Conservation (phyloP, 495 filamentous ascomycete species). For the Penicillium pancosmium region DNA sequence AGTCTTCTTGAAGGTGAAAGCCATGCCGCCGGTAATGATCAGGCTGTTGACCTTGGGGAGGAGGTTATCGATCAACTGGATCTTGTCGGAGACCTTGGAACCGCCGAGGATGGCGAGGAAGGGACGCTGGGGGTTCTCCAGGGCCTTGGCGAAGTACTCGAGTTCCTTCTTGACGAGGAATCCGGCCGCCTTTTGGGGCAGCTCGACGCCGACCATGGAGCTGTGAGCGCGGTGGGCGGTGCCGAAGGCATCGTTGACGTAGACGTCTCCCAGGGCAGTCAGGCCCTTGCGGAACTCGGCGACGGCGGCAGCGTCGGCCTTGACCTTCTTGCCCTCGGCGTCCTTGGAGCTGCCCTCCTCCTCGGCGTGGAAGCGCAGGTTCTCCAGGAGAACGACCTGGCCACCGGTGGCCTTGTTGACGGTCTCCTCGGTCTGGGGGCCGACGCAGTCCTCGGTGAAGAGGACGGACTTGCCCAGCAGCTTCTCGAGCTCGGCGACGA, state of each 20-base stretch:
- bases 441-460: conserved; percentile 91
- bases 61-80: conserved; percentile 98
- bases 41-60: conserved; percentile 95
- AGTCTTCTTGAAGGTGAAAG: conserved; percentile 99
- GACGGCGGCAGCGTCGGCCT: conserved; percentile 91
- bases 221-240: conserved; percentile 98
- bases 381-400: conserved; percentile 90
- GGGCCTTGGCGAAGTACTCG: conserved; percentile 97
- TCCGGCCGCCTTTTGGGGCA: conserved; percentile 93
- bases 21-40: conserved; percentile 97
- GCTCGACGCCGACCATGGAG: conserved; percentile 96
- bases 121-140: conserved; percentile 88
- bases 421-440: conserved; percentile 81
- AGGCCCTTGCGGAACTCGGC: conserved; percentile 92
- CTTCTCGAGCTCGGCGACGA: conserved; percentile 90
- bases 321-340: conserved; percentile 91
- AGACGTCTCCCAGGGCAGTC: conserved; percentile 93
- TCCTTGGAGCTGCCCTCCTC: conserved; percentile 96
- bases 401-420: conserved; percentile 84
- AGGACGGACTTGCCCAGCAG: conserved; percentile 78
- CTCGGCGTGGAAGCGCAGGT: conserved; percentile 95
- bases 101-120: conserved; percentile 99
- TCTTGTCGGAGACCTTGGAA: conserved; percentile 99
- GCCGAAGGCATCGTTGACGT: conserved; percentile 98
- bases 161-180: conserved; percentile 99